A percentile compares a stretch with the other conserved stretches of the same genome.
phyloP scores from a whole-genome alignment of 78 protist genomes.

The Dictyostelium citrinum region DNA sequence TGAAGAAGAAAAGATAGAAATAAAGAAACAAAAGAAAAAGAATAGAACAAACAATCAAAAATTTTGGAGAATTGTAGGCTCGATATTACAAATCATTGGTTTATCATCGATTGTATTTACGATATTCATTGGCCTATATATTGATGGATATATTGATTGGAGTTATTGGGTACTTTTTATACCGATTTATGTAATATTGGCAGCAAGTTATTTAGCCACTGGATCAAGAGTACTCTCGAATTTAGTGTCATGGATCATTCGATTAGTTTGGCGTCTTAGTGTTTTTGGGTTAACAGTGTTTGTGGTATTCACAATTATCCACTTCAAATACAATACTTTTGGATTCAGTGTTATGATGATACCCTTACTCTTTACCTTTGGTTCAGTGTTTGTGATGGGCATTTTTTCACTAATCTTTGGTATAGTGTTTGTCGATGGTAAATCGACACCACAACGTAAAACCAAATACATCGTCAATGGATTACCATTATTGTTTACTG shows the following conservation, averaged over 20 bases:
- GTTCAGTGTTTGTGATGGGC: slow-evolving; percentile 4
- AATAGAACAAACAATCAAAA: background rate
- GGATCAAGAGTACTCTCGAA: slow-evolving; percentile 5
- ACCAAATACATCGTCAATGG: slow-evolving; percentile 42
- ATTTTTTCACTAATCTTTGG: slow-evolving; percentile 8
- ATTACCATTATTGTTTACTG: slow-evolving; percentile 14
- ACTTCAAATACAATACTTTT: background rate
- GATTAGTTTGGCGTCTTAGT: slow-evolving; percentile 2
- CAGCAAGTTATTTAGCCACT: background rate
- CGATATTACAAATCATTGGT: slow-evolving; percentile 21
- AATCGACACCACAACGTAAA: slow-evolving; percentile 2
- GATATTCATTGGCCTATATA: background rate
- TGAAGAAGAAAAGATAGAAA: background rate
- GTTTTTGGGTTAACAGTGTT: background rate
- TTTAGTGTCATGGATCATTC: slow-evolving; percentile 23
- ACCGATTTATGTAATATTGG: slow-evolving; percentile 26
- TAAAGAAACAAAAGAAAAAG: background rate
- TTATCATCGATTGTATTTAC: slow-evolving; percentile 14
- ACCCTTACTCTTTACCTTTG: slow-evolving; percentile 7
- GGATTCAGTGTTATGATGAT: background rate
- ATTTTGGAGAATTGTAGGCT: slow-evolving; percentile 42
- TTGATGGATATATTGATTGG: slow-evolving; percentile 20
- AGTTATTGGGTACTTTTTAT: slow-evolving; percentile 24
- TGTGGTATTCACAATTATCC: slow-evolving; percentile 12
- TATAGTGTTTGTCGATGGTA: background rate